Evolutionary conservation across 78 protist genomes (phyloP).

Genomic region (Polysphondylium violaceum): DNA sequence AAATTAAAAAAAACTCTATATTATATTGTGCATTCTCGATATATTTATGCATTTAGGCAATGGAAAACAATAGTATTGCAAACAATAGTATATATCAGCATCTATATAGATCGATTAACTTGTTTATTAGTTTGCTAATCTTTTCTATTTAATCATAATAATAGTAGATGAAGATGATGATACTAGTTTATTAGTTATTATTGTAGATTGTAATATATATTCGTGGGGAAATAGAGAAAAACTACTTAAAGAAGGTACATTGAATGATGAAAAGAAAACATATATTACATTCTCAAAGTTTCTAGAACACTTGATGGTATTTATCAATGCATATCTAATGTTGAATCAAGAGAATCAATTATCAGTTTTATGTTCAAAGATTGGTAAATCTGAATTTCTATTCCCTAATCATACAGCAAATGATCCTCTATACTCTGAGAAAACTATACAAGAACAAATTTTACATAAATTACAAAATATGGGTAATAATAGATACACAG

Average conservation of each 20-base stretch:
- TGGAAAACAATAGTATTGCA: too few species aligned
- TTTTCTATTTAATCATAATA: too few species aligned
- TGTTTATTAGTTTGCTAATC: too few species aligned
- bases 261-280: not conserved
- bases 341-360: slow-evolving; percentile 81
- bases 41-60: too few species aligned
- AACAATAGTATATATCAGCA: too few species aligned
- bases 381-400: slow-evolving; percentile 37
- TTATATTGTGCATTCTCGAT: too few species aligned
- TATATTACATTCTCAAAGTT: slow-evolving; percentile 29
- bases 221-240: slow-evolving; percentile 56
- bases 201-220: slow-evolving; percentile 68
- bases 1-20: too few species aligned
- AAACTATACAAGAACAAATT: slow-evolving; percentile 4
- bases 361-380: slow-evolving; percentile 34
- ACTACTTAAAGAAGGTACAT: not conserved
- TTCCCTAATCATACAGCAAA: not conserved
- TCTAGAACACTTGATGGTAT: slow-evolving; percentile 62
- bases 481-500: not conserved
- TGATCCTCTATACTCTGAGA: not conserved
- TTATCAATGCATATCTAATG: slow-evolving; percentile 61
- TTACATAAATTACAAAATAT: not conserved
- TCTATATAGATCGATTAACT: too few species aligned
- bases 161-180: slow-evolving; percentile 76
- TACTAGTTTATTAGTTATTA: slow-evolving; percentile 69